Conservation (phyloP, 2,329 filamentous ascomycete species). For the Pseudocercospora fijiensis region DNA sequence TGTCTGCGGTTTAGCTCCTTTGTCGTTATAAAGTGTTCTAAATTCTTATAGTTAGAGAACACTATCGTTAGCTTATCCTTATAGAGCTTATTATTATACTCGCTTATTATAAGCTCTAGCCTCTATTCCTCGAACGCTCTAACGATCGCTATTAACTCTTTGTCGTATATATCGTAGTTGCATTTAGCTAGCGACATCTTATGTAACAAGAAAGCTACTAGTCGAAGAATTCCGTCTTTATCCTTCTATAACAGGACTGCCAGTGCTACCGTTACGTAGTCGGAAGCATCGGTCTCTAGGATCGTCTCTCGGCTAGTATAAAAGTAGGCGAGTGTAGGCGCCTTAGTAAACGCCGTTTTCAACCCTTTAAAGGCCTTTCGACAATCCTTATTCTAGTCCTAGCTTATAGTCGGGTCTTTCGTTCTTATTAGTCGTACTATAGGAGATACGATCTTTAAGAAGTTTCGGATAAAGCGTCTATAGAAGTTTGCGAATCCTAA, state of each 20-base stretch:
- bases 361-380: not conserved
- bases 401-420: not conserved
- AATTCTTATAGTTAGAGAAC: not conserved
- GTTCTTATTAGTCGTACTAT: not conserved
- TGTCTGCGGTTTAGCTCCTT: too few species aligned
- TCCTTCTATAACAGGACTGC: not conserved
- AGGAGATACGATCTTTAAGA: too few species aligned
- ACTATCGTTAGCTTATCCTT: not conserved
- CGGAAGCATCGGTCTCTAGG: too few species aligned
- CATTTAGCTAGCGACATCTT: too few species aligned
- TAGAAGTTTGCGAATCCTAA: too few species aligned
- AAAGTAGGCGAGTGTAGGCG: not conserved
- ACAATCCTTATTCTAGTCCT: not conserved
- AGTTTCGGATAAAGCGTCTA: too few species aligned
- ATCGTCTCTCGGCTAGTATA: not conserved
- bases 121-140: slow-evolving; percentile 1
- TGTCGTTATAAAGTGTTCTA: too few species aligned
- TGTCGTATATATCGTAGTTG: too few species aligned
- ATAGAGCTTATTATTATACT: not conserved
- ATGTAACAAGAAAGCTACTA: too few species aligned
- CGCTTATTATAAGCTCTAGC: not conserved
- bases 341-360: not conserved
- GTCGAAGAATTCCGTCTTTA: too few species aligned
- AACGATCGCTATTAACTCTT: too few species aligned
- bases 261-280: not conserved